phyloP scores from a whole-genome alignment of 2,329 filamentous ascomycete species.

The Paecilomyces sp. region DNA sequence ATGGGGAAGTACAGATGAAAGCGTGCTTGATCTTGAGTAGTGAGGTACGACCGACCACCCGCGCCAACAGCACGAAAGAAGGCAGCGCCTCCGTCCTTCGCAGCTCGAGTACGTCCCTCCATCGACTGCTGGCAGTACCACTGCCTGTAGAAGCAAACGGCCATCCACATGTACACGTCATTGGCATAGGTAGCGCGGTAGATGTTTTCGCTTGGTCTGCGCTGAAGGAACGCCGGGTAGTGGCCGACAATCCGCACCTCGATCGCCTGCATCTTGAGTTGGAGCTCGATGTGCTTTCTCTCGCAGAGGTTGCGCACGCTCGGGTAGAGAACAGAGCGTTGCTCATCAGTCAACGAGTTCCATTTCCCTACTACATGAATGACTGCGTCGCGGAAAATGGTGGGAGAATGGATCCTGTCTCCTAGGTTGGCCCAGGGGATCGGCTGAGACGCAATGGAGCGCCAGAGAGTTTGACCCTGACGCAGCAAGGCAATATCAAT shows the following conservation, averaged over 20 bases:
- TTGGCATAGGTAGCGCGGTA: constrained; percentile 38
- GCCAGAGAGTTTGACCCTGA: constrained; percentile 40
- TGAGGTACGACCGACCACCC: constrained; percentile 38
- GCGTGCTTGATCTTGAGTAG: constrained; percentile 18
- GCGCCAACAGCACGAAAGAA: constrained; percentile 36
- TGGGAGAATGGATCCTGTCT: constrained; percentile 37
- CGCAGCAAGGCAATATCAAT: constrained; percentile 44
- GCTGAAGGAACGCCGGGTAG: constrained; percentile 33
- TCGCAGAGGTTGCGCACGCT: constrained; percentile 15
- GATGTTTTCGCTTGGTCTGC: constrained; percentile 22
- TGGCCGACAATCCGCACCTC: constrained; percentile 21
- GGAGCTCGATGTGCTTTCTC: constrained; percentile 16
- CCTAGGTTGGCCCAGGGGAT: constrained; percentile 41
- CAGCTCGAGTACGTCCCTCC: constrained; percentile 29
- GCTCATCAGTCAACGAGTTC: constrained; percentile 13
- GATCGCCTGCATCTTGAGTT: constrained; percentile 15
- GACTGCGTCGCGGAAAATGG: constrained; percentile 26
- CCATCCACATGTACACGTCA: constrained; percentile 48
- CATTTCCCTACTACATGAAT: constrained; percentile 25
- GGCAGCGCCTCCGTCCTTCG: constrained; percentile 39
- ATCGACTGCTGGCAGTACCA: constrained; percentile 38
- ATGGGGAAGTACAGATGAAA: constrained; percentile 22
- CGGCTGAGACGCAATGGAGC: constrained; percentile 36
- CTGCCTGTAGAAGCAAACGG: constrained; percentile 40
- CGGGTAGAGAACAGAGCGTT: constrained; percentile 11